A percentile compares a stretch with the other conserved stretches of the same genome.
Conservation (phyloP, 306 rosid species). For the Cucurbita pepo region DNA sequence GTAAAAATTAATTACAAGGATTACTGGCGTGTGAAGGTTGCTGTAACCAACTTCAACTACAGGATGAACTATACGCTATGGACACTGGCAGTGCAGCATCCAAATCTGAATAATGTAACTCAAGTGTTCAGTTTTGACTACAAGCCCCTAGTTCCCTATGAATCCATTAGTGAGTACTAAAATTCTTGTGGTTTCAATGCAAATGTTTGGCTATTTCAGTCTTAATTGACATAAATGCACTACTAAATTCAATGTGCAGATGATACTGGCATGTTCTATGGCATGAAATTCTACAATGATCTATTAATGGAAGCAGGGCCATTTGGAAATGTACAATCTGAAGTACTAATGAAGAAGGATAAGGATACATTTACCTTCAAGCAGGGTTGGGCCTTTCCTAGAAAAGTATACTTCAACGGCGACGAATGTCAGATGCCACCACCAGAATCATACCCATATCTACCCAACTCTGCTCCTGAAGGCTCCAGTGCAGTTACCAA, state of each 20-base stretch:
- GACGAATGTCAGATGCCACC: slow-evolving; percentile 87
- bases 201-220: background rate
- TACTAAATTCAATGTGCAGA: slow-evolving; percentile 31
- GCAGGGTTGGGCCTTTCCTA: slow-evolving; percentile 96
- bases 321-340: slow-evolving; percentile 74
- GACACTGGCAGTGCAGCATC: slow-evolving; percentile 80
- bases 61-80: slow-evolving; percentile 58
- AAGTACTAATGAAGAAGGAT: slow-evolving; percentile 66
- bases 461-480: slow-evolving; percentile 50
- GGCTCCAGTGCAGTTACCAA: slow-evolving; percentile 6
- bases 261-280: slow-evolving; percentile 93
- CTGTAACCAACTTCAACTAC: slow-evolving; percentile 67
- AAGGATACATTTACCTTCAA: slow-evolving; percentile 55
- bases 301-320: slow-evolving; percentile 82
- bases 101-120: slow-evolving; percentile 79
- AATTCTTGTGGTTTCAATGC: background rate
- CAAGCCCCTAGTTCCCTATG: slow-evolving; percentile 69
- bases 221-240: background rate
- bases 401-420: slow-evolving; percentile 80
- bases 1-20: slow-evolving; percentile 62
- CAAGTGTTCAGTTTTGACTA: slow-evolving; percentile 85
- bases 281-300: slow-evolving; percentile 80
- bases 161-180: slow-evolving; percentile 58
- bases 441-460: slow-evolving; percentile 68
- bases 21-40: slow-evolving; percentile 77